A percentile compares a stretch with the other conserved stretches of the same genome.
These are phyloP conservation scores for Tetraselmis chui DNA, from an alignment of 139 green algal genomes.

Conservation along the genomic window DNA sequence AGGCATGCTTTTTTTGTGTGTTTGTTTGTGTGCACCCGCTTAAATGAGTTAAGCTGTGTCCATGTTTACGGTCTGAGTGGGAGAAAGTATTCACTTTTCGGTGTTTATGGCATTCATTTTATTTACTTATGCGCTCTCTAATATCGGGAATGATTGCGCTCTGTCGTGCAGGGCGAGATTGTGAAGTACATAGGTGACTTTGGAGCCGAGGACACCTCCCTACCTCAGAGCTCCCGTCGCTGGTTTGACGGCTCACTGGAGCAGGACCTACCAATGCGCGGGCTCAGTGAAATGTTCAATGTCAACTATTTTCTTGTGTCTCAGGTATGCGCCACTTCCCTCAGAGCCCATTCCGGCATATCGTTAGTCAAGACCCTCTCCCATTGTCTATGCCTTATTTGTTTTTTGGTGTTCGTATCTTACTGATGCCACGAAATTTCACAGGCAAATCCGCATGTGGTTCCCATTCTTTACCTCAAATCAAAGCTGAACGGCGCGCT, in stretches of 20 bases:
- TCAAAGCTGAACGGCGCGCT: constrained; percentile 47
- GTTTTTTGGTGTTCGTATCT: not conserved
- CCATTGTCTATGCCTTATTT: not conserved
- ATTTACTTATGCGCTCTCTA: not conserved
- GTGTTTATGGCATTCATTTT: not conserved
- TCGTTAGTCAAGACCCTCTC: not conserved
- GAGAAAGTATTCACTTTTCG: too few species aligned
- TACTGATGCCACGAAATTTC: too few species aligned
- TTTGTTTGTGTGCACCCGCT: too few species aligned
- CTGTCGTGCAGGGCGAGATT: not conserved
- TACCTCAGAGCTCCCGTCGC: not conserved
- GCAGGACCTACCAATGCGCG: constrained; percentile 73
- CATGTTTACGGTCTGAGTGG: too few species aligned
- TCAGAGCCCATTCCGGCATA: too few species aligned
- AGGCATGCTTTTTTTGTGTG: too few species aligned
- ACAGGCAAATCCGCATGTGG: constrained; percentile 77
- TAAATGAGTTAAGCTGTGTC: too few species aligned
- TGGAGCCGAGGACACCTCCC: not conserved
- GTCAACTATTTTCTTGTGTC: constrained; percentile 89
- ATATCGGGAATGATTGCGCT: not conserved
- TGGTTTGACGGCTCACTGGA: constrained; percentile 21
- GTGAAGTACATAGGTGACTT: not conserved
- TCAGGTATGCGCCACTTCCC: too few species aligned
- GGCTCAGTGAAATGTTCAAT: constrained; percentile 85
- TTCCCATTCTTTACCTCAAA: constrained; percentile 78